Conservation (phyloP, 441 rosid species). For the Adansonia gregorii region DNA sequence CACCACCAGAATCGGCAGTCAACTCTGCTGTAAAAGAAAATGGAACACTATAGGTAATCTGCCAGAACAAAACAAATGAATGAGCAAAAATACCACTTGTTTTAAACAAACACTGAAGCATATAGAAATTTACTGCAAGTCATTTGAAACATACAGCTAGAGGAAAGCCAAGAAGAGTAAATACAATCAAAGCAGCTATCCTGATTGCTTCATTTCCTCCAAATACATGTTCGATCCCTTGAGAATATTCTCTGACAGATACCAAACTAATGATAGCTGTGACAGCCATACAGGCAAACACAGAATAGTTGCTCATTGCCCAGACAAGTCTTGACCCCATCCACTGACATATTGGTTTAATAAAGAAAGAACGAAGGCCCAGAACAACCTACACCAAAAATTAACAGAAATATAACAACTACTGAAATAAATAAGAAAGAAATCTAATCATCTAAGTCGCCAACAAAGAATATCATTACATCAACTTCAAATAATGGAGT, state of each 20-base stretch:
- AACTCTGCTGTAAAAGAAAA: conserved; percentile 91
- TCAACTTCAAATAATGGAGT: conserved; percentile 13
- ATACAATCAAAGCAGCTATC: conserved; percentile 75
- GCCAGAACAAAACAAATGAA: conserved; percentile 35
- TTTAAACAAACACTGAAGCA: background rate
- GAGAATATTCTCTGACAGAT: conserved; percentile 56
- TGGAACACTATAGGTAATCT: conserved; percentile 95
- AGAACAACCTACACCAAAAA: conserved; percentile 70
- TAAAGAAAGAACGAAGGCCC: conserved; percentile 84
- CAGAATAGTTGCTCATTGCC: conserved; percentile 85
- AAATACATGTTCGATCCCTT: conserved; percentile 59
- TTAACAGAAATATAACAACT: conserved; percentile 23
- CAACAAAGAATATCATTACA: background rate
- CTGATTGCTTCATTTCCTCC: conserved; percentile 64
- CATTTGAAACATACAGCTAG: conserved; percentile 72
- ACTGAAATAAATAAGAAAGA: background rate
- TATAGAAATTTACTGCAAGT: background rate
- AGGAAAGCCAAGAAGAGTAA: conserved; percentile 92
- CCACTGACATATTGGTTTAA: conserved; percentile 84
- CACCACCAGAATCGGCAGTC: conserved; percentile 95
- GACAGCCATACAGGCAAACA: conserved; percentile 83
- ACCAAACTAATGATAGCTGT: conserved; percentile 79
- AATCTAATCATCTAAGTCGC: background rate
- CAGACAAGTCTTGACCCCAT: conserved; percentile 83
- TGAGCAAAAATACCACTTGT: background rate